Percentiles rank a stretch among this genome's conserved stretches.
phyloP scores from a whole-genome alignment of 768 basidiomycete species.

The Megacollybia marginata region DNA sequence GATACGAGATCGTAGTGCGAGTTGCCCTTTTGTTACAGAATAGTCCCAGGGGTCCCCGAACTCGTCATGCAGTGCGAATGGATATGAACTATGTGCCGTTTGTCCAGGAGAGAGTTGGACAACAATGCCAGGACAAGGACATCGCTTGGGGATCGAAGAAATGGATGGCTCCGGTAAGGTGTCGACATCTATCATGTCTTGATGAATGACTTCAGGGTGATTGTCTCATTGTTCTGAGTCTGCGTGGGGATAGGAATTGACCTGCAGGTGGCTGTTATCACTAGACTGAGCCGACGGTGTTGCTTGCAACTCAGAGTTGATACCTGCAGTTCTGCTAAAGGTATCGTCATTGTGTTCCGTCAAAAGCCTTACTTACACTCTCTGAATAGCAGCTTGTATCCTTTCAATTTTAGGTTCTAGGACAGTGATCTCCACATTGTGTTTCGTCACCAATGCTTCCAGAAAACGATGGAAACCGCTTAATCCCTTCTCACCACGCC shows the following conservation, averaged over 20 bases:
- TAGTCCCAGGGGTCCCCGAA: constrained; percentile 7
- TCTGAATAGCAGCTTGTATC: not conserved
- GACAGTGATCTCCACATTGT: not conserved
- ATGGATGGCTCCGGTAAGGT: too few relatives aligned
- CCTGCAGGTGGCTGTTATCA: too few relatives aligned
- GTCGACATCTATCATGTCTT: too few relatives aligned
- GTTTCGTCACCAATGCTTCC: not conserved
- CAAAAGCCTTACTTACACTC: not conserved
- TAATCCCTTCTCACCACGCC: not conserved
- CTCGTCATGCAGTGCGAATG: constrained; percentile 6
- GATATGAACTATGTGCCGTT: constrained; percentile 8
- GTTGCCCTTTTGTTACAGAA: not conserved
- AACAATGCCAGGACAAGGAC: constrained; percentile 4
- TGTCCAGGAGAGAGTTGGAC: constrained; percentile 1
- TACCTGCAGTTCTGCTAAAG: too few relatives aligned
- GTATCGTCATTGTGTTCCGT: too few relatives aligned
- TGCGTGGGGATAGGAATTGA: too few relatives aligned
- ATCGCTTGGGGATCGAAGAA: too few relatives aligned
- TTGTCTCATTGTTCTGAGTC: too few relatives aligned
- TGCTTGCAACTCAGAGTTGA: too few relatives aligned
- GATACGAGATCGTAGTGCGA: not conserved
- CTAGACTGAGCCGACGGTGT: too few relatives aligned
- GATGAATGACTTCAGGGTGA: too few relatives aligned
- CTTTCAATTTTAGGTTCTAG: not conserved
- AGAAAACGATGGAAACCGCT: not conserved